These are phyloP conservation scores for Colletotrichum eleusines DNA, from an alignment of 2,329 filamentous ascomycete genomes.

Conservation along the genomic window DNA sequence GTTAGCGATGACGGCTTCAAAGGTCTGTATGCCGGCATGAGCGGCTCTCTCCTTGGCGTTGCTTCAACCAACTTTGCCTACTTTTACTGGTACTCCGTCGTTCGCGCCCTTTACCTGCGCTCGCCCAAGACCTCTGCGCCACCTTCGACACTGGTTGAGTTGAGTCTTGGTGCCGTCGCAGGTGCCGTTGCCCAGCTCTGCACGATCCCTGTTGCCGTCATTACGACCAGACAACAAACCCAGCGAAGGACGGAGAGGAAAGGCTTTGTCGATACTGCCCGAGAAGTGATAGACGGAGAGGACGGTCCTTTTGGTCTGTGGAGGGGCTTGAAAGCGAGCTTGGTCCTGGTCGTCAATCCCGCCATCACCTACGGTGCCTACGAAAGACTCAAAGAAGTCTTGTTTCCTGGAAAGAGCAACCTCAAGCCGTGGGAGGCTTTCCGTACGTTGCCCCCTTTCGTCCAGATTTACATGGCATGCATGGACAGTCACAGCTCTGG, in stretches of 20 bases:
- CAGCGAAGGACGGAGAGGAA: constrained; percentile 87
- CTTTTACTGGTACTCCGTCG: constrained; percentile 98
- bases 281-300: constrained; percentile 89
- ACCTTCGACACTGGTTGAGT: constrained; percentile 84
- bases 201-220: constrained; percentile 94
- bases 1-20: constrained; percentile 80
- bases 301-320: constrained; percentile 92
- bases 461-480: background rate
- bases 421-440: constrained; percentile 91
- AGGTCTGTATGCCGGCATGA: constrained; percentile 91
- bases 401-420: constrained; percentile 82
- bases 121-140: constrained; percentile 62
- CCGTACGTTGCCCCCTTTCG: constrained; percentile 67
- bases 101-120: constrained; percentile 83
- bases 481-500: background rate
- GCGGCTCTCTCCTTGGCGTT: constrained; percentile 88
- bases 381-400: constrained; percentile 81
- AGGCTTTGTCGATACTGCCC: constrained; percentile 86
- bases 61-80: constrained; percentile 99
- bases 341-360: constrained; percentile 95
- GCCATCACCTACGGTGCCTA: constrained; percentile 98
- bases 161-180: constrained; percentile 86
- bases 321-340: constrained; percentile 94
- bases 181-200: constrained; percentile 94
- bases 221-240: constrained; percentile 96